Base-by-base conservation (phyloP, 2,329 filamentous ascomycete species). In the Verticillium nonalfalfae region DNA sequence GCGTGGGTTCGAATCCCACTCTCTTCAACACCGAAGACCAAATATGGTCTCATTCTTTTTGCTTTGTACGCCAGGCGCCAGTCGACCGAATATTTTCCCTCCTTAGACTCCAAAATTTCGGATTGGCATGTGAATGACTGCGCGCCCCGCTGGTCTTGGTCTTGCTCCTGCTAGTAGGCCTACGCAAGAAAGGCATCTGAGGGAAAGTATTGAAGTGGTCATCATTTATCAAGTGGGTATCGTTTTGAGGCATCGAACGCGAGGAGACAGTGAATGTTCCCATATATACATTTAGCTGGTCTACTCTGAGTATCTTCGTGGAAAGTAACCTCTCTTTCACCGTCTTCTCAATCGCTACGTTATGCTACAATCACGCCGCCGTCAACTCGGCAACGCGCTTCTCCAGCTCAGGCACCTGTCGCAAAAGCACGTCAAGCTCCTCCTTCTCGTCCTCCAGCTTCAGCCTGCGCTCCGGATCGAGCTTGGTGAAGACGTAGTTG, bases 391-490 rank as follows among this genome's bases (percentile, higher is more conserved):
- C 86, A 71, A 98, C 87, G 60, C 95, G 83, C 73, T 89, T 88
- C 81, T 97, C 89, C 66, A 97, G 84, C 70, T 97, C 94, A 0
- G 92, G 92, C 9, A 98, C 90, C 65, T 92, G 89, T 63, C 95
- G 82, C 59, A 99, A 77, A 73, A 91, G 84, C 58, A 96, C 79
- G 63, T 98, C 94, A 54, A 98, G 81, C 66, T 98, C 94, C 72
- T 99, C 95, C 75, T 90, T 96, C 81, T 98, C 95, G 75, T 99
- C 95, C 79, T 99, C 95, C 58, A 99, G 80, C 74, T 86, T 84
- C 74, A 98, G 75, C 63, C 95, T 82, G 73, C 84, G 87, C 68
- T 97, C 94, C 18, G 94, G 94, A 74, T 99, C 95, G 58, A 99
- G 79, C 61, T 85, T 85, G 0, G 93, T 96, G 71, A 99, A 99